These are phyloP conservation scores for Aspergillus asperescens DNA, from an alignment of 495 filamentous ascomycete genomes.

Conservation along the genomic window DNA sequence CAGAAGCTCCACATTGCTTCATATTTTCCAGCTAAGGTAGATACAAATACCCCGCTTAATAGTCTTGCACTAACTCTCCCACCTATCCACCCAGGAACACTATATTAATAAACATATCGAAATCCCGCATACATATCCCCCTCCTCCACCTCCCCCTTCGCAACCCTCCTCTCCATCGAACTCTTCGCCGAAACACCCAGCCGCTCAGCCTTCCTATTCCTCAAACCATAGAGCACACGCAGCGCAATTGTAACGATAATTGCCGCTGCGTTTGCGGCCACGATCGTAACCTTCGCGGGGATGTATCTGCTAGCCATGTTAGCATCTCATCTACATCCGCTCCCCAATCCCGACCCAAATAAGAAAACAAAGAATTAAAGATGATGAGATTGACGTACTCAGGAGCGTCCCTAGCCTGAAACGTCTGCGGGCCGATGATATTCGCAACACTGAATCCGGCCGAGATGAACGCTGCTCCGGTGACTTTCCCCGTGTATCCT, in stretches of 20 bases:
- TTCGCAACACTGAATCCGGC: slow-evolving; percentile 49
- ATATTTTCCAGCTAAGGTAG: too few species aligned
- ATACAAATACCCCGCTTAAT: too few species aligned
- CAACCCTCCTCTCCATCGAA: background rate
- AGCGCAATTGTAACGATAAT: slow-evolving; percentile 37
- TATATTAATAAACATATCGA: slow-evolving; percentile 2
- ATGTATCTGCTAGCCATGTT: slow-evolving; percentile 20
- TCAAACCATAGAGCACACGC: slow-evolving; percentile 33
- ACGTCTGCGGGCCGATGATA: slow-evolving; percentile 57
- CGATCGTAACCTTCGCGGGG: slow-evolving; percentile 57
- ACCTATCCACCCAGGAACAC: too few species aligned
- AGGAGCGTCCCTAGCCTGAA: slow-evolving; percentile 47
- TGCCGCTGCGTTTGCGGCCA: slow-evolving; percentile 42
- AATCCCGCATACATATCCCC: background rate
- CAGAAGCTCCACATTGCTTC: too few species aligned
- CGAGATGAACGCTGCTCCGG: slow-evolving; percentile 35
- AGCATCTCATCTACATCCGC: background rate
- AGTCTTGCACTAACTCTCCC: too few species aligned
- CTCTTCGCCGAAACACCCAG: background rate
- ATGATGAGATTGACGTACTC: too few species aligned
- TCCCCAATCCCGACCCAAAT: too few species aligned
- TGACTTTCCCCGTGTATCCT: slow-evolving; percentile 39
- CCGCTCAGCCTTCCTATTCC: slow-evolving; percentile 15
- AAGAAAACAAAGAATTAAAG: too few species aligned
- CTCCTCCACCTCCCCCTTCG: background rate